phyloP scores from a whole-genome alignment of 148 eudicot genomes.

The Arctostaphylos glauca region DNA sequence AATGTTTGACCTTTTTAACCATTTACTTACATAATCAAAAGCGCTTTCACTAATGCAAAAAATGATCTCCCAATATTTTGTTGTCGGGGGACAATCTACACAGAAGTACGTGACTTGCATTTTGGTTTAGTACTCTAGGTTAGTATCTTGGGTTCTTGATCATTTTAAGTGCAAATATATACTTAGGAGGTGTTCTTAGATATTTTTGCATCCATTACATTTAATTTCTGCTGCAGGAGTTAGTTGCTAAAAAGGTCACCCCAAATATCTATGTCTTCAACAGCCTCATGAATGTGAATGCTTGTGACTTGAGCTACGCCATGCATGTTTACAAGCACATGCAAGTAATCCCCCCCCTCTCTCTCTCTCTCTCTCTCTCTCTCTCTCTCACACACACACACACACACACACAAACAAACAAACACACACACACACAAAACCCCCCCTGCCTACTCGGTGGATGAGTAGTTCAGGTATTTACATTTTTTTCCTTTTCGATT shows the following conservation, averaged over 20 bases:
- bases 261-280: slow-evolving; percentile 87
- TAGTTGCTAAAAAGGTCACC: slow-evolving; percentile 51
- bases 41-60: neutral
- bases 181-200: slow-evolving; percentile 7
- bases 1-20: neutral
- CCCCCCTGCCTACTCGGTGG: neutral
- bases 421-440: neutral
- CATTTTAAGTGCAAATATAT: neutral
- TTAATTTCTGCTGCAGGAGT: slow-evolving; percentile 54
- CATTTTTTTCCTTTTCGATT: slow-evolving; percentile 2
- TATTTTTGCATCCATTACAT: slow-evolving; percentile 15
- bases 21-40: neutral
- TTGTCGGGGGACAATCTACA: neutral
- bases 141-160: neutral
- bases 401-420: neutral
- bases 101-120: neutral
- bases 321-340: slow-evolving; percentile 73
- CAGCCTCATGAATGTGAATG: slow-evolving; percentile 95
- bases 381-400: slow-evolving; percentile 6
- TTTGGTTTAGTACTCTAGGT: slow-evolving; percentile 3
- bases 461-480: neutral
- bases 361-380: slow-evolving; percentile 19
- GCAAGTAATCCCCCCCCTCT: slow-evolving; percentile 55
- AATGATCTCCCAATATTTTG: neutral
- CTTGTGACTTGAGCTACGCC: slow-evolving; percentile 69